phyloP scores from a whole-genome alignment of 306 rosid genomes.

The Vigna hirtella region DNA sequence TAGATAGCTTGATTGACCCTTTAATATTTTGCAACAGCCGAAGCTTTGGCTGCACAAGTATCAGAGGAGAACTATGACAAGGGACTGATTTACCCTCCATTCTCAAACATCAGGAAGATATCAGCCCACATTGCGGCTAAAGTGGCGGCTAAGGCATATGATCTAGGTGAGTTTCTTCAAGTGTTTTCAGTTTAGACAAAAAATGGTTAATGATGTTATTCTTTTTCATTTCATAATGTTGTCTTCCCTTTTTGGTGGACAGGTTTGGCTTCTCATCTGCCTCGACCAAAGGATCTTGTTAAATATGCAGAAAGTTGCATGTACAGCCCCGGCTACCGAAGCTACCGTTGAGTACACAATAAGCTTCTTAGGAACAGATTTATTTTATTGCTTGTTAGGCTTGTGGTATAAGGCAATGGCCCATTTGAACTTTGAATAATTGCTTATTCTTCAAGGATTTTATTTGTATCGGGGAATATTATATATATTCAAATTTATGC shows the following conservation, averaged over 20 bases:
- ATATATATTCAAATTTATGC: conserved; percentile 16
- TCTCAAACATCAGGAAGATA: conserved; percentile 89
- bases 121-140: conserved; percentile 95
- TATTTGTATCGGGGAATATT: not conserved
- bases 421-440: conserved; percentile 30
- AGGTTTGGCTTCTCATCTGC: conserved; percentile 95
- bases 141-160: conserved; percentile 87
- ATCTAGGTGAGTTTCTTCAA: conserved; percentile 71
- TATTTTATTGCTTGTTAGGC: conserved; percentile 26
- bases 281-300: conserved; percentile 91
- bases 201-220: not conserved
- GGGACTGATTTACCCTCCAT: conserved; percentile 98
- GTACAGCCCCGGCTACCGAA: conserved; percentile 92
- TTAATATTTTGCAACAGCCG: conserved; percentile 64
- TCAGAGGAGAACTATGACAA: conserved; percentile 74
- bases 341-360: conserved; percentile 61
- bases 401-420: conserved; percentile 40
- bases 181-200: conserved; percentile 22
- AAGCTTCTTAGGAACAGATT: conserved; percentile 24
- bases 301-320: conserved; percentile 94
- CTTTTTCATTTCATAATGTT: conserved; percentile 8
- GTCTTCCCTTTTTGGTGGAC: conserved; percentile 36
- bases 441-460: conserved; percentile 31
- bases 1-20: conserved; percentile 26
- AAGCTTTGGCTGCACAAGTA: conserved; percentile 88